Percentiles rank a stretch among this genome's conserved stretches.
Conservation (phyloP, 2,329 filamentous ascomycete species). For the Sclerotinia nivalis region DNA sequence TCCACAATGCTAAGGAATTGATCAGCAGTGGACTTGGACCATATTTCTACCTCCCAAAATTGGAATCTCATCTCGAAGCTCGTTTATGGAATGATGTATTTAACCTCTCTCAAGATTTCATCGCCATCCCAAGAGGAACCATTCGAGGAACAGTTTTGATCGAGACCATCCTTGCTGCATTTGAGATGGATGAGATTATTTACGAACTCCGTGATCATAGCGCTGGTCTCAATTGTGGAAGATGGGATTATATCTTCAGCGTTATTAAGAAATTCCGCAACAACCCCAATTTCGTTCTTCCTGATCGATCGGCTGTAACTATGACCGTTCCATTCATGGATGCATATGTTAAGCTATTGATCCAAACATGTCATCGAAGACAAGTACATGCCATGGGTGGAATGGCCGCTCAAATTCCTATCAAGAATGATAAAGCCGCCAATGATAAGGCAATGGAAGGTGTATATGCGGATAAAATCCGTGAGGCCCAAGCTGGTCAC, state of each 20-base stretch:
- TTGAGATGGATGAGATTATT: constrained; percentile 99
- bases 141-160: constrained; percentile 95
- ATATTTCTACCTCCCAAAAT: constrained; percentile 98
- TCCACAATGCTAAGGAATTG: constrained; percentile 92
- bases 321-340: constrained; percentile 99
- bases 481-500: constrained; percentile 91
- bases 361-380: constrained; percentile 95
- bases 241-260: constrained; percentile 99
- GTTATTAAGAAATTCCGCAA: constrained; percentile 99
- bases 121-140: constrained; percentile 85
- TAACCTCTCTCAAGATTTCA: constrained; percentile 91
- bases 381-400: constrained; percentile 99
- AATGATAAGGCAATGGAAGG: constrained; percentile 94
- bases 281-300: constrained; percentile 88
- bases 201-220: constrained; percentile 97
- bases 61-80: constrained; percentile 97
- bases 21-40: constrained; percentile 82
- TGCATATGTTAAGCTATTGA: constrained; percentile 92
- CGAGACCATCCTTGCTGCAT: constrained; percentile 95
- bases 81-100: constrained; percentile 98
- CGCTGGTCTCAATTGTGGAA: constrained; percentile 94
- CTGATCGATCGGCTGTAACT: constrained; percentile 86
- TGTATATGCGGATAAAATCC: constrained; percentile 92
- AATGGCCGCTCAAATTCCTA: constrained; percentile 98
- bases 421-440: constrained; percentile 88